Evolutionary conservation across 1,284 basidiomycete genomes (phyloP), one percentile per base, ranked within the genome.

Genomic region (Microbotryum scabiosae): DNA sequence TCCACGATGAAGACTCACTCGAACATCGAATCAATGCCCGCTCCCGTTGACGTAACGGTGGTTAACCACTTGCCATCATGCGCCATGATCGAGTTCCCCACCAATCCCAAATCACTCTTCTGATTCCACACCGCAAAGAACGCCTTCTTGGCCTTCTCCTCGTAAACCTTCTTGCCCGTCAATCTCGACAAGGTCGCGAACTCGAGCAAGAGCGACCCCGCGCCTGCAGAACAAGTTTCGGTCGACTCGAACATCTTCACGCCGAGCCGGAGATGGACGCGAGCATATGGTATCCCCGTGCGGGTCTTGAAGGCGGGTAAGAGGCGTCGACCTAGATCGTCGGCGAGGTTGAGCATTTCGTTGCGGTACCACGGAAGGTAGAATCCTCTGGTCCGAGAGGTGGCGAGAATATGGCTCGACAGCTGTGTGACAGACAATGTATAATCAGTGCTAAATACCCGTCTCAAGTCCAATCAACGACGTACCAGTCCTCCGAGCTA

Each of bases 71-170:
- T 44, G 1, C 70, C 69, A 1, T 60, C 66, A 26, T 63, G 80
- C 48, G 84, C 83, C 72, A 89, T 87, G 69, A 97, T 86, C 3
- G 86, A 88, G 71, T 96, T 96, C 12, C 90, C 89, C 20, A 97
- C 82, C 52, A 96, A 78, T 54, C 85, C 85, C 80, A 55, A 88
- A 87, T 71, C 84, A 18, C 57, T 63, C 3, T 63, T 84, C 52
- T 88, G 82, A 73, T 93, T 90, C 93, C 92, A 97, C 1, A 96
- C 74, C 2, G 87, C 88, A 74, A 91, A 90, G 75, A 89, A 96
- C 0, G 93, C 89, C 71, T 85, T 67, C 4, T 74, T 64, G 0
- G 78, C 78, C 1, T 73, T 68, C 18, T 64, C 85, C 76, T 97
- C 92, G 71, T 90, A 97, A 18, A 84, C 81, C 41, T 84, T 80